Evolutionary conservation across 78 protist species (phyloP).

Genomic region (Dictyostelium intermedium): DNA sequence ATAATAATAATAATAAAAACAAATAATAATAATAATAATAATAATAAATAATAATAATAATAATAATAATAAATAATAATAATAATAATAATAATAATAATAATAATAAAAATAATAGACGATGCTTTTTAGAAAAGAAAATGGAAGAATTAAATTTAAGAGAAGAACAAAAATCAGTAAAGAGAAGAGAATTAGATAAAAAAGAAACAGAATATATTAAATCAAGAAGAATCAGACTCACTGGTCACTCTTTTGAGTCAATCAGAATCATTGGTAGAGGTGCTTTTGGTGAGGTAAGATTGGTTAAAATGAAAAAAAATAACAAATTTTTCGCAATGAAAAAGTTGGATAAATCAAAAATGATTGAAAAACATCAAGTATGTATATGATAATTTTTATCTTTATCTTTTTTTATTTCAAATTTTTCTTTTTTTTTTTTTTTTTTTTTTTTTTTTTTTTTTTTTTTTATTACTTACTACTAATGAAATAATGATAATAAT

Average conservation of each 20-base stretch:
- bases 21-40: not conserved
- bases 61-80: too few relatives aligned
- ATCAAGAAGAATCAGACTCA: constrained; percentile 76
- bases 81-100: too few relatives aligned
- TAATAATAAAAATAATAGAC: constrained; percentile 36
- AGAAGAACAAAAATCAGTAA: constrained; percentile 64
- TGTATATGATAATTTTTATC: not conserved
- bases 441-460: not conserved
- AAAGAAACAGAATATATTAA: constrained; percentile 81
- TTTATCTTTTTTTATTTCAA: not conserved
- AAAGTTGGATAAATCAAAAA: constrained; percentile 79
- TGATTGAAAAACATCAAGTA: constrained; percentile 87
- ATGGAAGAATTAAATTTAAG: constrained; percentile 73
- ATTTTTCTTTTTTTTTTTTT: not conserved
- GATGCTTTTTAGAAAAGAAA: constrained; percentile 48
- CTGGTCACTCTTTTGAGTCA: constrained; percentile 80
- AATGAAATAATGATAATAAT: too few relatives aligned
- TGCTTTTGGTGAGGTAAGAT: constrained; percentile 88
- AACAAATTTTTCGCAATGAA: constrained; percentile 87
- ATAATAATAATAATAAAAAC: not conserved
- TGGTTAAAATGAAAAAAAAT: constrained; percentile 79
- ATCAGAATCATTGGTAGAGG: constrained; percentile 85
- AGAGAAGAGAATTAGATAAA: constrained; percentile 77
- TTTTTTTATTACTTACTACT: not conserved
- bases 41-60: too few relatives aligned